phyloP scores from a whole-genome alignment of 129 eudicot genomes.

The Apium graveolens region DNA sequence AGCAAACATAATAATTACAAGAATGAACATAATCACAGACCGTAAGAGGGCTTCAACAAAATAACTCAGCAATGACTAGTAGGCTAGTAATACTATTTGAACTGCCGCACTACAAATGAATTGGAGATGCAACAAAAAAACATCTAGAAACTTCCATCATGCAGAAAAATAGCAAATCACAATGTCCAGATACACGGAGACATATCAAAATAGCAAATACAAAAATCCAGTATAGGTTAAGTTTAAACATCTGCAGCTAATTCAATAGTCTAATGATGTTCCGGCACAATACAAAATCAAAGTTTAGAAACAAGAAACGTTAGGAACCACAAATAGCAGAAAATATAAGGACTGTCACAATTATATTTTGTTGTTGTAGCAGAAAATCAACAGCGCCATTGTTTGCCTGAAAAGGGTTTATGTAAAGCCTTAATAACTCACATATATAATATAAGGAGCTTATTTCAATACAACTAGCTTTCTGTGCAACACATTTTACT shows the following conservation, averaged over 20 bases:
- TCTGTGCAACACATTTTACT: slow-evolving; percentile 29
- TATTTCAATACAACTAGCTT: neutral
- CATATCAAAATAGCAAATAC: neutral
- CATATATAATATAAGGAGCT: neutral
- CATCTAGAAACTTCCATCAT: neutral
- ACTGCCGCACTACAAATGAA: neutral
- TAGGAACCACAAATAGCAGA: neutral
- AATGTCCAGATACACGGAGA: no score
- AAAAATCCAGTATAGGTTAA: neutral
- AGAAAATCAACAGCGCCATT: slow-evolving; percentile 73
- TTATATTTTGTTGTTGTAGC: neutral
- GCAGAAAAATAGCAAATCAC: neutral
- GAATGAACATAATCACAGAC: neutral
- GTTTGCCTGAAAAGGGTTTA: slow-evolving; percentile 24
- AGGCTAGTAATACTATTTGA: neutral
- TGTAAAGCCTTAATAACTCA: neutral
- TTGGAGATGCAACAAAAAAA: neutral
- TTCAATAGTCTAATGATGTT: neutral
- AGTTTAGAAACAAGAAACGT: neutral
- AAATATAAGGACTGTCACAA: neutral
- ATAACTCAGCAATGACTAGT: no score
- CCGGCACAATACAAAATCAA: neutral
- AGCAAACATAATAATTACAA: neutral
- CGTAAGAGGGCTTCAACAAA: neutral
- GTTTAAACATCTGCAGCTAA: no score